Evolutionary conservation across 2,329 filamentous ascomycete species (phyloP), one percentile per base, ranked within the genome.

Genomic region (Zalaria sp.): DNA sequence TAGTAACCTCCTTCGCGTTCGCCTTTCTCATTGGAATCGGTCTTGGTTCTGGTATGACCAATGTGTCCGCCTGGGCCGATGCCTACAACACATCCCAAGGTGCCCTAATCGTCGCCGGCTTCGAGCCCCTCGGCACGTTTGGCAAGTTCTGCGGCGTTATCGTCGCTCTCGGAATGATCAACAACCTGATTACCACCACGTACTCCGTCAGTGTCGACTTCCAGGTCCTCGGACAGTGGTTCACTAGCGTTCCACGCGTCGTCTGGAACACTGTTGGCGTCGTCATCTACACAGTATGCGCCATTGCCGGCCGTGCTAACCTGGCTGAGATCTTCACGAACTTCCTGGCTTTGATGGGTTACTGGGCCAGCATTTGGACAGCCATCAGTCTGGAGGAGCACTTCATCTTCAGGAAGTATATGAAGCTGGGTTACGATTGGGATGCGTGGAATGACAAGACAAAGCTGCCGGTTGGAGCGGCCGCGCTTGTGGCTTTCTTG

Each of bases 341-440:
- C 53, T 81, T 83, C 55, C 65, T 83, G 4, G 75, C 77, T 0
- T 60, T 83, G 25, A 82, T 83, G 73, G 79, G 79, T 2, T 83
- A 82, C 57, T 83, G 77, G 77, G 68, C 80, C 10, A 69, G 69
- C 9, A 73, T 81, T 36, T 80, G 76, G 74, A 66, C 81, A 18
- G 69, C 71, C 2, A 79, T 83, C 37, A 63, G 73, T 2, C 57
- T 77, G 2, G 68, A 75, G 51, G 79, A 83, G 52, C 71, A 78
- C 38, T 55, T 78, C 18, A 63, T 83, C 38, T 83, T 83, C 56
- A 66, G 75, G 2, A 60, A 65, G 3, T 63, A 57, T 38, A 40
- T 26, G 25, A 65, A 63, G 1, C 53, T 51, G 1, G 63, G 64
- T 4, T 81, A 73, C 57, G 69, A 76, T 46, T 82, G 77, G 77